phyloP scores from a whole-genome alignment of 2,329 filamentous ascomycete species.

The Leptodontidium sp. region DNA sequence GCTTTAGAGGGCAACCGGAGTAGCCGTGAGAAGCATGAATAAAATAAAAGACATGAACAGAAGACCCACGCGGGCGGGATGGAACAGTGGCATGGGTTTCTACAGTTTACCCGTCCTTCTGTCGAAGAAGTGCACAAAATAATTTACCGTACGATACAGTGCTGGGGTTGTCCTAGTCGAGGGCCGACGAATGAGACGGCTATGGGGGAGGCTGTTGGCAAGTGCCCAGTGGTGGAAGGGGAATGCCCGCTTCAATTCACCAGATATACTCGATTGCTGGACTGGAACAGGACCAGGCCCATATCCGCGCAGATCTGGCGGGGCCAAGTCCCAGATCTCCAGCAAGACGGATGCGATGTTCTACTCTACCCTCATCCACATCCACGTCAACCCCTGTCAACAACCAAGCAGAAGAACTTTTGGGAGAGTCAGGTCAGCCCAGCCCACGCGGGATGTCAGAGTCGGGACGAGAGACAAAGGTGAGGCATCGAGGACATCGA shows the following conservation, averaged over 20 bases:
- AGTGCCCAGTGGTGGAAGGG: background rate
- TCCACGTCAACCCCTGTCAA: no score
- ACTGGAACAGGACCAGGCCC: slow-evolving; percentile 2
- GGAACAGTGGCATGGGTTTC: slow-evolving; percentile 13
- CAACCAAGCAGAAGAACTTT: no score
- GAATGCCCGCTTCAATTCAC: no score
- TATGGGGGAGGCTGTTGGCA: background rate
- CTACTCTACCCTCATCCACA: background rate
- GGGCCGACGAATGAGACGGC: slow-evolving; percentile 28
- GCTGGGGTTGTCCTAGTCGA: slow-evolving; percentile 18
- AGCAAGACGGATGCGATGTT: background rate
- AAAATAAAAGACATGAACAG: background rate
- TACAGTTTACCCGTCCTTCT: slow-evolving; percentile 18
- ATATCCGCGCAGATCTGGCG: slow-evolving; percentile 32
- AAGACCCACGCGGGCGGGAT: slow-evolving; percentile 9
- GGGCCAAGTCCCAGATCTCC: slow-evolving; percentile 23
- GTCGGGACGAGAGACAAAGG: background rate
- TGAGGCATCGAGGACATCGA: no score
- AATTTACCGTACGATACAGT: no score
- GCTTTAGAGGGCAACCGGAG: slow-evolving; percentile 4
- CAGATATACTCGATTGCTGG: no score
- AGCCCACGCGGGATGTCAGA: slow-evolving; percentile 13
- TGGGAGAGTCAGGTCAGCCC: background rate
- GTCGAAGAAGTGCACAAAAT: slow-evolving; percentile 21
- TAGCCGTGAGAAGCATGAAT: background rate